Base-by-base conservation (phyloP, 1,284 basidiomycete genomes). In the Ganoderma boninense region DNA sequence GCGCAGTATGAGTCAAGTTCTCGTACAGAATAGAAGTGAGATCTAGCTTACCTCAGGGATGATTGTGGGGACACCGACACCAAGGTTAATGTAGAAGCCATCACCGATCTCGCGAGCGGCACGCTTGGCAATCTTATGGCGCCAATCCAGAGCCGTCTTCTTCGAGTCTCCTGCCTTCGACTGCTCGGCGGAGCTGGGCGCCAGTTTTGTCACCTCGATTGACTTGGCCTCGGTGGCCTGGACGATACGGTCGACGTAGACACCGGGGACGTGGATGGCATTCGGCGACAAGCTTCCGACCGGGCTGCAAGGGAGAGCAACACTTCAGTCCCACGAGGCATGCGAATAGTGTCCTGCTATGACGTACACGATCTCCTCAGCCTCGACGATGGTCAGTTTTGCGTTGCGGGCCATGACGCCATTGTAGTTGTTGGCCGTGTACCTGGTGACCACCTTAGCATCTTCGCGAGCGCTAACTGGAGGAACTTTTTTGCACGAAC, bases 371-470 rank as follows among this genome's bases (percentile, higher is more conserved):
- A 97, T 97, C 77, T 97, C 87, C 80, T 98, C 96, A 10, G 96
- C 96, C 87, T 97, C 96, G 64, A 97, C 94, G 72, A 98, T 96
- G 13, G 96, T 96, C 67, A 96, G 76, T 78, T 93, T 95, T 13
- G 96, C 95, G 70, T 95, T 95, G 77, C 94, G 90, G 6, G 94
- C 96, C 90, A 97, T 96, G 43, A 92, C 90, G 8, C 90, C 89
- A 76, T 88, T 93, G 82, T 97, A 97, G 80, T 97, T 97, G 79
- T 96, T 92, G 35, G 95, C 92, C 20, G 95, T 90, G 80, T 95
- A 96, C 73, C 94, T 94, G 69, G 5, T 62, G 43, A 56, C 26
- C 52, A 7, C 23, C 35, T 44, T 57, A 52, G 46, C 13, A 29
- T 40, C 43, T 29, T 63, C 26, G 64, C 54, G 49, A 67, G 59